These are phyloP conservation scores for Adansonia digitata DNA, from an alignment of 345 rosid species.

Conservation along the genomic window DNA sequence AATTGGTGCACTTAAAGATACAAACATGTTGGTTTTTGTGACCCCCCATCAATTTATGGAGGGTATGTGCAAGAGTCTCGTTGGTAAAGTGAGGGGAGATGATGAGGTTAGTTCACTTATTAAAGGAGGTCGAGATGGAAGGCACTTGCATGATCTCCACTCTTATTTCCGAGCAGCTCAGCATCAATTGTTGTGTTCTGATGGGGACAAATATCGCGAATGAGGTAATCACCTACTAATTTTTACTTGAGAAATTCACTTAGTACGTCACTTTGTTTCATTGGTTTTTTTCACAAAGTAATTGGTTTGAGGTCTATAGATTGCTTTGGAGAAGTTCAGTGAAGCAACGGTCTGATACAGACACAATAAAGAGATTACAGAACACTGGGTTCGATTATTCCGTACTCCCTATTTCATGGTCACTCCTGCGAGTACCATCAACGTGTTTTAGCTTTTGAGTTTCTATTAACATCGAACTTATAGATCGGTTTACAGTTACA, in stretches of 20 bases:
- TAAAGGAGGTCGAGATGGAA: slow-evolving; percentile 88
- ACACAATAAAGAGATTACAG: slow-evolving; percentile 61
- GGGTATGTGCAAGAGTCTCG: slow-evolving; percentile 75
- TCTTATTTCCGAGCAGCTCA: slow-evolving; percentile 67
- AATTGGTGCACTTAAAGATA: slow-evolving; percentile 58
- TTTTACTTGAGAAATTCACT: not conserved
- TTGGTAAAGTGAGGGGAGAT: slow-evolving; percentile 55
- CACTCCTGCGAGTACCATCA: slow-evolving; percentile 57
- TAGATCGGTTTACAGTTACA: not conserved
- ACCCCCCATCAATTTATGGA: slow-evolving; percentile 94
- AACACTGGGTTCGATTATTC: slow-evolving; percentile 85
- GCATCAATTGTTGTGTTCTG: slow-evolving; percentile 73
- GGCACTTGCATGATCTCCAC: slow-evolving; percentile 93
- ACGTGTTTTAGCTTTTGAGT: not conserved
- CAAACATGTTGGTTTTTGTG: slow-evolving; percentile 89
- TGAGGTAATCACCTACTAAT: slow-evolving; percentile 41
- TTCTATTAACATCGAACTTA: not conserved
- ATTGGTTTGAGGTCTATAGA: slow-evolving; percentile 35
- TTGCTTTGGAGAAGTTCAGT: slow-evolving; percentile 86
- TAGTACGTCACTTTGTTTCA: not conserved
- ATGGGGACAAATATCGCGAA: slow-evolving; percentile 98
- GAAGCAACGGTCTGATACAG: slow-evolving; percentile 94
- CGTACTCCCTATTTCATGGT: slow-evolving; percentile 79
- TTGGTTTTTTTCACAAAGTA: not conserved
- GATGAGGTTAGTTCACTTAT: slow-evolving; percentile 84